phyloP scores from a whole-genome alignment of 805 yeast genomes.

The Myxozyma sirexii region DNA sequence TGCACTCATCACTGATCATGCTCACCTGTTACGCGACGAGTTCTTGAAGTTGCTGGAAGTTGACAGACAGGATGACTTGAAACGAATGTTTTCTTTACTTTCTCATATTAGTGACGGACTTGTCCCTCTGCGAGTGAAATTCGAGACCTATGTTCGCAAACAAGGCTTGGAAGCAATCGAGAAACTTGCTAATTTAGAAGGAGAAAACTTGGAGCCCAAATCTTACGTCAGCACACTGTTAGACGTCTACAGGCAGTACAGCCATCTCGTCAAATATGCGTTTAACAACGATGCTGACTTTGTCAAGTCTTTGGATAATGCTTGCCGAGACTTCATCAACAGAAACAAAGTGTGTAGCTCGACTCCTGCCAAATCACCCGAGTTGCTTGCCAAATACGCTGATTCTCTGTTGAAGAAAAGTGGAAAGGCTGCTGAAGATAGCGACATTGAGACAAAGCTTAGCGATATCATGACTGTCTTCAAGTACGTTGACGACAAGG shows the following conservation, averaged over 20 bases:
- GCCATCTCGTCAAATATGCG: slow-evolving; percentile 62
- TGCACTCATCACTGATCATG: slow-evolving; percentile 77
- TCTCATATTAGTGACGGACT: slow-evolving; percentile 78
- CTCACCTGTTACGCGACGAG: slow-evolving; percentile 73
- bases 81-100: slow-evolving; percentile 74
- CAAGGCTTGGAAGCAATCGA: slow-evolving; percentile 66
- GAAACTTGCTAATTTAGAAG: slow-evolving; percentile 51
- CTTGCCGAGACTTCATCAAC: slow-evolving; percentile 84
- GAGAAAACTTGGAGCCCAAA: slow-evolving; percentile 62
- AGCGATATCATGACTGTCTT: slow-evolving; percentile 86
- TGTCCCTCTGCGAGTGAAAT: slow-evolving; percentile 71
- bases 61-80: slow-evolving; percentile 69
- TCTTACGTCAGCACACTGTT: slow-evolving; percentile 77
- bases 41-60: slow-evolving; percentile 75
- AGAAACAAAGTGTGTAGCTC: slow-evolving; percentile 68
- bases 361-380: slow-evolving; percentile 78
- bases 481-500: slow-evolving; percentile 88
- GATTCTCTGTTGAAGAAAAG: slow-evolving; percentile 79
- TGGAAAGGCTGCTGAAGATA: slow-evolving; percentile 62
- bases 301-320: slow-evolving; percentile 84
- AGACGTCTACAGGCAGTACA: slow-evolving; percentile 67
- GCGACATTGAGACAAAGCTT: slow-evolving; percentile 69
- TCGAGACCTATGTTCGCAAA: slow-evolving; percentile 69
- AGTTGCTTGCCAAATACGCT: slow-evolving; percentile 83
- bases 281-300: slow-evolving; percentile 76